These are phyloP conservation scores for Chloris gayana DNA, from an alignment of 176 grass and related monocot genomes.

Conservation along the genomic window DNA sequence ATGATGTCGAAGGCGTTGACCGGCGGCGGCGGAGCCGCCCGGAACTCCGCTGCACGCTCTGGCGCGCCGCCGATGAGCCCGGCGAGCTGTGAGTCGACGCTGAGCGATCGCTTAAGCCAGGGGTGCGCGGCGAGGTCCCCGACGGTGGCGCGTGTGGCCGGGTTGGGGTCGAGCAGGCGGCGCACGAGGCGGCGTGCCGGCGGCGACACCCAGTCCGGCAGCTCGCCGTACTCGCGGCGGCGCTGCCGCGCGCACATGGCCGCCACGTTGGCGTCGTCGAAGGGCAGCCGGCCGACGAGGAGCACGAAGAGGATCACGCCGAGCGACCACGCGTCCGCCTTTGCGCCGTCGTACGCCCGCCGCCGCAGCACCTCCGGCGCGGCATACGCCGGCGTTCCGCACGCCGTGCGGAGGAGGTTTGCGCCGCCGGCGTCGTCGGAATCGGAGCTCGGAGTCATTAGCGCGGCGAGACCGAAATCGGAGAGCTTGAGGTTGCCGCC, in stretches of 20 bases:
- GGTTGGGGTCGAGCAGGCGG: conserved; percentile 84
- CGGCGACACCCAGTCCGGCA: conserved; percentile 62
- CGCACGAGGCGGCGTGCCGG: conserved; percentile 51
- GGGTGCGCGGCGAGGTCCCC: conserved; percentile 47
- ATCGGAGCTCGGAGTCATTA: conserved; percentile 41
- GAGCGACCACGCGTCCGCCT: conserved; percentile 90
- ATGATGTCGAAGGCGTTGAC: conserved; percentile 91
- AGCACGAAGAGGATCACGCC: conserved; percentile 86
- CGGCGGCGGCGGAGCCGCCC: conserved; percentile 13
- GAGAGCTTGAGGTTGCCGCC: conserved; percentile 65
- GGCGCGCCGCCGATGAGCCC: conserved; percentile 34
- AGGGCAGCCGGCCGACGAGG: conserved; percentile 63
- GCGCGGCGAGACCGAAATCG: conserved; percentile 76
- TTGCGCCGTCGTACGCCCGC: conserved; percentile 72
- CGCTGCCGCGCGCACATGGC: conserved; percentile 62
- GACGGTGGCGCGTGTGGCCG: conserved; percentile 57
- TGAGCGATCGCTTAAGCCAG: conserved; percentile 84
- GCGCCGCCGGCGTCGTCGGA: conserved; percentile 15
- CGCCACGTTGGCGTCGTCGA: conserved; percentile 73
- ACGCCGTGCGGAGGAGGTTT: conserved; percentile 65
- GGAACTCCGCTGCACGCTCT: conserved; percentile 39
- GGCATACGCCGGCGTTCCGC: conserved; percentile 72
- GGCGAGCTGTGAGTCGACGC: conserved; percentile 75
- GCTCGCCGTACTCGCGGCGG: conserved; percentile 52
- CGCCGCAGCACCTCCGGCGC: conserved; percentile 77